Percentiles rank a stretch among this genome's conserved stretches.
These are phyloP conservation scores for Boletellus emodensis DNA, from an alignment of 768 basidiomycete species.

Conservation along the genomic window DNA sequence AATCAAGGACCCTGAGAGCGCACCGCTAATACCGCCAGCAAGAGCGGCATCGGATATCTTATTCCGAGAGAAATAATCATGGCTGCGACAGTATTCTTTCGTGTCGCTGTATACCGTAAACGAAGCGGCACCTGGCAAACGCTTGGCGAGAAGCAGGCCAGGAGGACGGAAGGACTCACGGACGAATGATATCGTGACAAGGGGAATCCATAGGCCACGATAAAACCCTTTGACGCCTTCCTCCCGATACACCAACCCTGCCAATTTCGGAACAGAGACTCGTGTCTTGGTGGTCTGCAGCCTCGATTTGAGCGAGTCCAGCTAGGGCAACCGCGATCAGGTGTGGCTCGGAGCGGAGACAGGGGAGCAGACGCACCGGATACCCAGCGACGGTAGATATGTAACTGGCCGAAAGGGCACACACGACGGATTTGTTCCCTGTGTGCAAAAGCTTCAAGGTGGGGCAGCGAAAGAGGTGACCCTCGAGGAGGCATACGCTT, in stretches of 20 bases:
- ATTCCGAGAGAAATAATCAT: slow-evolving; percentile 55
- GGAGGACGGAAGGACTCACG: slow-evolving; percentile 52
- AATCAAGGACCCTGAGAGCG: slow-evolving; percentile 84
- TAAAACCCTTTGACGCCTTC: slow-evolving; percentile 90
- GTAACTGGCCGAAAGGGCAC: slow-evolving; percentile 87
- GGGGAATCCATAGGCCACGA: slow-evolving; percentile 86
- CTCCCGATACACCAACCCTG: slow-evolving; percentile 71
- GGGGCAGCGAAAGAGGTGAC: not conserved
- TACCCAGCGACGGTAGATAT: slow-evolving; percentile 92
- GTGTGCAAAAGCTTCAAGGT: slow-evolving; percentile 10
- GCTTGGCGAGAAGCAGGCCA: slow-evolving; percentile 1
- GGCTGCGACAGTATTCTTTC: slow-evolving; percentile 65
- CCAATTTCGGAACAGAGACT: slow-evolving; percentile 69
- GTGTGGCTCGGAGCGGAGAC: not conserved
- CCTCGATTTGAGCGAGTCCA: slow-evolving; percentile 94
- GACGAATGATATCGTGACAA: slow-evolving; percentile 94
- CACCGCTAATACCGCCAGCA: slow-evolving; percentile 80
- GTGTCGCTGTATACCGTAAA: slow-evolving; percentile 88
- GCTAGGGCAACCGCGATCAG: slow-evolving; percentile 36
- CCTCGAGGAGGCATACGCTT: slow-evolving; percentile 46
- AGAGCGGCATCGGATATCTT: slow-evolving; percentile 66
- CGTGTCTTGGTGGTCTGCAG: slow-evolving; percentile 79
- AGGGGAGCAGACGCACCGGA: slow-evolving; percentile 45
- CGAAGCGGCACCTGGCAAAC: slow-evolving; percentile 68
- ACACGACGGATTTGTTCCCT: slow-evolving; percentile 87